Evolutionary conservation across 2,329 filamentous ascomycete species (phyloP).

Genomic region (Coniochaeta sp.): DNA sequence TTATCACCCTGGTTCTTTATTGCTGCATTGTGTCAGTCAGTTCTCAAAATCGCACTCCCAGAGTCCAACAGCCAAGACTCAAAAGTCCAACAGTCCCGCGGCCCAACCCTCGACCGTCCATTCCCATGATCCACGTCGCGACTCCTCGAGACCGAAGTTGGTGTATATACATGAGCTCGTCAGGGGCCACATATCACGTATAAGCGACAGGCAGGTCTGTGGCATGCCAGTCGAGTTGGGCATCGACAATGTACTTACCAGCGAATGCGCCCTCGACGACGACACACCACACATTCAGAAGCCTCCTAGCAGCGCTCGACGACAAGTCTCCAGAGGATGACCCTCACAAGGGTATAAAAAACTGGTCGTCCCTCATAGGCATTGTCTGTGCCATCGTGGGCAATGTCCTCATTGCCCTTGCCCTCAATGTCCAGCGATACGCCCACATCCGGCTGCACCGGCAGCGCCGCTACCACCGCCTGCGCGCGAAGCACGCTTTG

Average conservation of each 20-base stretch:
- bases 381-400: conserved; percentile 89
- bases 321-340: conserved; percentile 9
- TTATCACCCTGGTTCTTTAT: too few relatives aligned
- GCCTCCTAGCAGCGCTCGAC: conserved; percentile 10
- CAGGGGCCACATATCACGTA: not conserved
- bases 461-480: conserved; percentile 54
- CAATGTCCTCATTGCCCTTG: conserved; percentile 90
- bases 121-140: not conserved
- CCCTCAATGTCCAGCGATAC: conserved; percentile 93
- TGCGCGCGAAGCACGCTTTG: conserved; percentile 46
- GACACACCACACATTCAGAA: conserved; percentile 1
- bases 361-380: conserved; percentile 92
- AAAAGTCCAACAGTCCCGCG: too few relatives aligned
- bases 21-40: not conserved
- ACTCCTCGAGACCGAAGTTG: not conserved
- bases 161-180: not conserved
- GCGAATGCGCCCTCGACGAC: conserved; percentile 6
- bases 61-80: too few relatives aligned
- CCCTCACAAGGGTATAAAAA: conserved; percentile 40
- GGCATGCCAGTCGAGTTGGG: not conserved
- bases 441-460: conserved; percentile 80
- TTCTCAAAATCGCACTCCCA: too few relatives aligned
- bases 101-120: not conserved
- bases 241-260: not conserved
- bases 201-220: not conserved